Evolutionary conservation across 176 grass and related monocot species (phyloP), one percentile per base, ranked within the genome.

Genomic region (Zea luxurians): DNA sequence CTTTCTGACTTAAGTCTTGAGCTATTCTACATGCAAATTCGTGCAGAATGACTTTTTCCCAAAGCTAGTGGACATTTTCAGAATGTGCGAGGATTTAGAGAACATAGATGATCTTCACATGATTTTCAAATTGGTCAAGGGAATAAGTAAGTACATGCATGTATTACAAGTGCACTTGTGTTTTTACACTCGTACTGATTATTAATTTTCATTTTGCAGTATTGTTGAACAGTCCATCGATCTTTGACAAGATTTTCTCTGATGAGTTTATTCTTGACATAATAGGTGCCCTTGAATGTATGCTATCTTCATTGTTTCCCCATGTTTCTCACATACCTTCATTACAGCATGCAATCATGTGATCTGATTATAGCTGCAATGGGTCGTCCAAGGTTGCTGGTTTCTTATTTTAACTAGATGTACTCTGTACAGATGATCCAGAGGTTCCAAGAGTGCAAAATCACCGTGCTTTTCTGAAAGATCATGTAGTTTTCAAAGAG

Each of bases 401-500:
- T 58, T 57, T 11, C 61, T 37, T 50, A 79, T 48, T 73, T 52
- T 84, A 75, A 67, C 43, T 48, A 52, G n/a, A 72, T 48, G 35
- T 74, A 72, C 62, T 75, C 16, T 87, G 34, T 66, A 71, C 82
- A 99, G 96, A 99, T 89, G 96, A 99, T 47, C 90, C 96, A 55
- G 90, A 99, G 67, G 96, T 99, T 70, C 71, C 90, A 74, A 78
- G 85, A 78, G 79, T 83, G 73, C 96, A 96, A 89, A 90, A 75
- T 12, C 96, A 99, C 71, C 96, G 96, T 47, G 36, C 86, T 88
- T 99, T 99, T 91, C 84, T 99, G 6, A 96, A 93, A 68, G 92
- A 95, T 58, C 92, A 99, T 93, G 92, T 99, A 75, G 82, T 99
- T 93, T 99, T 89, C 59, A 99, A 91, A 86, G 92, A 99, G 96